Evolutionary conservation across 768 basidiomycete species (phyloP), one percentile per base, ranked within the genome.

Genomic region (Tricholoma furcatifolium): DNA sequence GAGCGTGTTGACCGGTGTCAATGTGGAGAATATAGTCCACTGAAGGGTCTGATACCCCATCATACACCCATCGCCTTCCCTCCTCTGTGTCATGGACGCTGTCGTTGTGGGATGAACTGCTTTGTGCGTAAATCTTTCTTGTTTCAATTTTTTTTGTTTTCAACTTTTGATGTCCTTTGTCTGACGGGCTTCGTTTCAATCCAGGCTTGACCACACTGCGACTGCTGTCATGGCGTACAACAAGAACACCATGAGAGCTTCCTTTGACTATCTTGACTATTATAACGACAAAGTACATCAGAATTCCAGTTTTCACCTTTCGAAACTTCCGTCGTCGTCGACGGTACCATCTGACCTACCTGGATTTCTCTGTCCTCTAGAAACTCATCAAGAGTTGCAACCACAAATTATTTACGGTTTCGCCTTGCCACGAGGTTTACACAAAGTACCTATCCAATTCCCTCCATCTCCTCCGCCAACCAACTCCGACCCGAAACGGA

Each of bases 391-490:
- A 14, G 20, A 53, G 1, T 30, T 20, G 6, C 32, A 47, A 39
- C 46, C 52, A 12, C 15, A 41, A 51, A 51, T 40, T 27, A 24
- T 32, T 12, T 53, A 34, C 4, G n/a, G 15, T 14, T 40, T 38
- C 39, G 40, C 12, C 23, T 34, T 20, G 12, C 38, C 43, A 10
- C 32, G 17, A n/a, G 43, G 23, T 23, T 17, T 43, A n/a, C 23
- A n/a, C 36, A 18, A 24, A 10, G 9, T n/a, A n/a, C 32, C 38
- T 17, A 30, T 50, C 41, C 35, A 45, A 18, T 56, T 56, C 35
- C 57, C 42, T 12, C 63, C 62, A 4, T 66, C 67, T n/a, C 67
- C 65, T 1, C 66, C 67, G 12, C 60, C 62, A 12, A 65, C 67
- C 6, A 61, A 55, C 39, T 64, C 62, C 7, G 55, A 59, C 52